Conservation (phyloP, 2,329 filamentous ascomycete genomes). For the Ceratocystis cubensis region DNA sequence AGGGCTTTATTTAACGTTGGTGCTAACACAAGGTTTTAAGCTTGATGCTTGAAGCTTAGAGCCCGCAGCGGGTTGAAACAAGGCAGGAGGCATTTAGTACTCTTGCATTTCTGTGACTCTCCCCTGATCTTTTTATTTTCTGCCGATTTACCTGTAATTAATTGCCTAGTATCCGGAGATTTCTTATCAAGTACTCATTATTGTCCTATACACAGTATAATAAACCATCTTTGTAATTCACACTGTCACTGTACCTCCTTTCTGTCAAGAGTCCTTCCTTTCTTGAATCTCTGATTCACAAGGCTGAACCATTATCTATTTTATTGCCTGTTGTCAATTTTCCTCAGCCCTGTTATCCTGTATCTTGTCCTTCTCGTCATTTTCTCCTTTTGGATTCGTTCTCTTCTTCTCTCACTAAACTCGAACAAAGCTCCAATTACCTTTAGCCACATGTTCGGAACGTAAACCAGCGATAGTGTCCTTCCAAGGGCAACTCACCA, state of each 20-base stretch:
- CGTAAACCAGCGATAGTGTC: neutral
- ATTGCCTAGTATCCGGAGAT: no score
- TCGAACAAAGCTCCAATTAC: neutral
- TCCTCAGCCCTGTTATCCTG: neutral
- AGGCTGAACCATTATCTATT: no score
- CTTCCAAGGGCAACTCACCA: neutral
- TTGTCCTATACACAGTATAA: neutral
- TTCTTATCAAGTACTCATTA: neutral
- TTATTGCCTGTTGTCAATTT: no score
- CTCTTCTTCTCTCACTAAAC: neutral
- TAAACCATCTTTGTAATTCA: neutral
- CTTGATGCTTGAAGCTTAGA: neutral
- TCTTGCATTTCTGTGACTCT: no score
- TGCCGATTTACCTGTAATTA: no score
- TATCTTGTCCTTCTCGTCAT: neutral
- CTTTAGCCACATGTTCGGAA: slow-evolving; percentile 4
- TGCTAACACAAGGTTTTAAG: slow-evolving; percentile 1
- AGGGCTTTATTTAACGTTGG: neutral
- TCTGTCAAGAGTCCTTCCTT: neutral
- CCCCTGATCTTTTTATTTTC: no score
- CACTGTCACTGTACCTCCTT: neutral
- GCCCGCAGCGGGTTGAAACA: neutral
- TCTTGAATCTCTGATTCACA: neutral
- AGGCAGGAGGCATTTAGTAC: no score
- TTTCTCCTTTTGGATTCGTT: neutral